Base-by-base conservation (phyloP, 2,329 filamentous ascomycete species). In the Penicillium sp. region DNA sequence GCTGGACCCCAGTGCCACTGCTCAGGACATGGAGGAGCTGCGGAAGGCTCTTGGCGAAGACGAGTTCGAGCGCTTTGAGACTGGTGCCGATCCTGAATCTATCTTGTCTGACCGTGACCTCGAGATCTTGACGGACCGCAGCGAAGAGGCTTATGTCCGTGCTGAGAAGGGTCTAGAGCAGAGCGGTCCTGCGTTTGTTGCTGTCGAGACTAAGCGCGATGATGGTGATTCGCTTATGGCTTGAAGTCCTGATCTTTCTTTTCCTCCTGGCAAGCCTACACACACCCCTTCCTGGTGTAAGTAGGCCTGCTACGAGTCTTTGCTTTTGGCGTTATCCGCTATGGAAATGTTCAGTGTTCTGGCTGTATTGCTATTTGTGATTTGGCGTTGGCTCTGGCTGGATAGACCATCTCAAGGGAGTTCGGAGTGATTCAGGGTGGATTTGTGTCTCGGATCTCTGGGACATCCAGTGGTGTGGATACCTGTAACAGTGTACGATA, bases 31-130 rank as follows among this genome's bases (percentile, higher is more conserved):
- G 44, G 78, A 80, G 20, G 80, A 90, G 8, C 74, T 88, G 23
- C 79, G 77, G 53, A 78, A 79, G 5, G 72, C 88, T 9, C 71
- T 90, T 3, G 73, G 87, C 32, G 83, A 84, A 61, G 88, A 93
- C 54, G 93, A 95, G 2, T 84, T 84, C 29, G 79, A 86, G 67
- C 77, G 75, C 23, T 81, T 83, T 45, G 81, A 84, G 62, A 67
- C 82, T 7, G 68, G 68, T 1, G 65, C 64, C n/a, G 62, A 69
- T 29, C 82, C 82, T 0, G 79, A 81, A 40, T 78, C 83, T 27
- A 73, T 97, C 7, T 68, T 97, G 31, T 88, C 82, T 37, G 82
- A 93, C 42, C 75, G 80, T 24, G 93, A 97, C 62, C 63, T 98
- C 24, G 79, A 84, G 2, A 82, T 88, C 2, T 67, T 98, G 45